Evolutionary conservation across 2,329 filamentous ascomycete genomes (phyloP).

Genomic region (Monosporascus cannonballus): DNA sequence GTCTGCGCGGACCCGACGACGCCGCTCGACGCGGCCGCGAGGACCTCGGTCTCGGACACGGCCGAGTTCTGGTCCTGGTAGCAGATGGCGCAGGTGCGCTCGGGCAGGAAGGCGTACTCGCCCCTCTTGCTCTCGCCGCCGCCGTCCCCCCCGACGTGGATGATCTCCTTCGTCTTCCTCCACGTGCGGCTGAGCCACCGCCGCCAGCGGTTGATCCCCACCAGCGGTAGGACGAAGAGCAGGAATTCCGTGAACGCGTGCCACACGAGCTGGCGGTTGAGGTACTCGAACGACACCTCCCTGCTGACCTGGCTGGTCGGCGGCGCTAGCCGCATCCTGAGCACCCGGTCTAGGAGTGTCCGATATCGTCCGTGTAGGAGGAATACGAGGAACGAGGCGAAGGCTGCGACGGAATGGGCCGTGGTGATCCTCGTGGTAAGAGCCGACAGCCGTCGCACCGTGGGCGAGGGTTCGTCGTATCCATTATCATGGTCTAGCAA

Average conservation of each 20-base stretch:
- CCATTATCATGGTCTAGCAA: slow-evolving; percentile 71
- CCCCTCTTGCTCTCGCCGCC: slow-evolving; percentile 54
- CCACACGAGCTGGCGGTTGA: slow-evolving; percentile 97
- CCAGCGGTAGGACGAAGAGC: slow-evolving; percentile 93
- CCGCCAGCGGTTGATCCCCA: slow-evolving; percentile 89
- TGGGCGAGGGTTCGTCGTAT: slow-evolving; percentile 54
- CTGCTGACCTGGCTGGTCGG: slow-evolving; percentile 79
- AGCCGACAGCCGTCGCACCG: slow-evolving; percentile 53
- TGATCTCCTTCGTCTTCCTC: slow-evolving; percentile 68
- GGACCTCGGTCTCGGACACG: slow-evolving; percentile 67
- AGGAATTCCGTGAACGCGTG: slow-evolving; percentile 99
- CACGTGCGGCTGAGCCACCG: slow-evolving; percentile 84
- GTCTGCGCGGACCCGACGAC: slow-evolving; percentile 84
- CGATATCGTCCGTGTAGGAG: slow-evolving; percentile 86
- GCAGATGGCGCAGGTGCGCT: slow-evolving; percentile 93
- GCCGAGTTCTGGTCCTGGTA: slow-evolving; percentile 87
- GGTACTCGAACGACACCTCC: slow-evolving; percentile 94
- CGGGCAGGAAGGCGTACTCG: slow-evolving; percentile 79
- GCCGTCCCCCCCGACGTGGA: slow-evolving; percentile 42
- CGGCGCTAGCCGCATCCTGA: slow-evolving; percentile 79
- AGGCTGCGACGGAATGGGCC: slow-evolving; percentile 73
- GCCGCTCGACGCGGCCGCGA: slow-evolving; percentile 66
- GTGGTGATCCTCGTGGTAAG: slow-evolving; percentile 65
- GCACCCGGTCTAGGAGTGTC: slow-evolving; percentile 78
- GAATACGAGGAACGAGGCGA: slow-evolving; percentile 84